A percentile compares a stretch with the other conserved stretches of the same genome.
phyloP scores from a whole-genome alignment of 805 yeast species.

The Zygosaccharomyces bisporus region DNA sequence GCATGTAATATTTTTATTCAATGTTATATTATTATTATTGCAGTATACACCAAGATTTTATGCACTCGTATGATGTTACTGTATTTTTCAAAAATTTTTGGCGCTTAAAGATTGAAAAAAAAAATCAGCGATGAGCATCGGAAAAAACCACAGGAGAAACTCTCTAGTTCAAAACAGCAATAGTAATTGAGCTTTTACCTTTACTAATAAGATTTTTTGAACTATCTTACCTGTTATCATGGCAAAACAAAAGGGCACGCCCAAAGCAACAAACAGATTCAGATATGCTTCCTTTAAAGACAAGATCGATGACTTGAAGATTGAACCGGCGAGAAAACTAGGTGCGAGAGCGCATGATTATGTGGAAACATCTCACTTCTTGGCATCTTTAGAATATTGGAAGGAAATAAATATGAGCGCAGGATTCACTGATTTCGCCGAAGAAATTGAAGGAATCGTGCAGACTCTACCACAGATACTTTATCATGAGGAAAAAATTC shows the following conservation, averaged over 20 bases:
- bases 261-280: slow-evolving; percentile 54
- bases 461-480: slow-evolving; percentile 79
- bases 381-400: slow-evolving; percentile 82
- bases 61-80: slow-evolving; percentile 3
- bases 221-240: slow-evolving; percentile 13
- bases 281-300: slow-evolving; percentile 77
- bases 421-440: slow-evolving; percentile 59
- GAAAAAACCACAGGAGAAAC: neutral
- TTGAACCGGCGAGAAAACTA: slow-evolving; percentile 65
- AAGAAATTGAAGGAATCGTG: slow-evolving; percentile 48
- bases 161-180: neutral
- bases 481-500: slow-evolving; percentile 63
- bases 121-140: slow-evolving; percentile 2
- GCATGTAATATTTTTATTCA: slow-evolving; percentile 3
- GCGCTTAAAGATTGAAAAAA: slow-evolving; percentile 3
- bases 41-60: no score
- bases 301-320: slow-evolving; percentile 74
- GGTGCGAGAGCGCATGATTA: slow-evolving; percentile 61
- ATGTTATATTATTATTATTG: slow-evolving; percentile 1
- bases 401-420: slow-evolving; percentile 77
- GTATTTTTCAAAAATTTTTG: slow-evolving; percentile 4
- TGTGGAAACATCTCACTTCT: slow-evolving; percentile 72
- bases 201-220: neutral
- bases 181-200: neutral
- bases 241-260: slow-evolving; percentile 44